These are phyloP conservation scores for Pichia membranifaciens DNA, from an alignment of 805 yeast genomes.

Conservation along the genomic window DNA sequence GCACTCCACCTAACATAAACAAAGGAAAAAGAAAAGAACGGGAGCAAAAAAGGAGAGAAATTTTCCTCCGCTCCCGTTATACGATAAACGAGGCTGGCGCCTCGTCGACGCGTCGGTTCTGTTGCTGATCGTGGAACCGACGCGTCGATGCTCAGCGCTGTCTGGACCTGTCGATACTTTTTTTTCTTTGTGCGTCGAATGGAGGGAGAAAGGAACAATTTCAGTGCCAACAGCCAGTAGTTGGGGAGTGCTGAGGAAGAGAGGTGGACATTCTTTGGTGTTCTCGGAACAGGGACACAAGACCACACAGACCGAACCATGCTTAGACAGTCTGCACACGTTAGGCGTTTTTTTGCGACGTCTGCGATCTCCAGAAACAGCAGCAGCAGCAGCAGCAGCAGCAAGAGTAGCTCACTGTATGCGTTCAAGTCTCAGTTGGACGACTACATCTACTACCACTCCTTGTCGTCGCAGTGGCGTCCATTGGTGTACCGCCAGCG, in stretches of 20 bases:
- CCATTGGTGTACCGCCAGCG: constrained; percentile 23
- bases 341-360: not conserved
- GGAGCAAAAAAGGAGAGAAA: not conserved
- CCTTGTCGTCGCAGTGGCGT: constrained; percentile 20
- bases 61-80: not conserved
- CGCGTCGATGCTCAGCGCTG: not conserved
- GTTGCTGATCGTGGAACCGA: no score
- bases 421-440: constrained; percentile 27
- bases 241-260: no score
- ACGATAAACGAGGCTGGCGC: not conserved
- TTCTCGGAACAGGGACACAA: no score
- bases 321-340: no score
- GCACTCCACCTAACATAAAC: no score
- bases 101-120: no score
- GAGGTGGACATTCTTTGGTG: no score
- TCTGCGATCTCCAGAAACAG: not conserved
- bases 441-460: constrained; percentile 23
- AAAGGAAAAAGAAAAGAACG: no score
- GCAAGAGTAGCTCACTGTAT: constrained; percentile 9
- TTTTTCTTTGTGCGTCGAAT: not conserved
- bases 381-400: not conserved
- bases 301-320: no score
- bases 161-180: no score
- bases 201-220: no score
- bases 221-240: no score